Evolutionary conservation across 805 yeast species (phyloP), one percentile per base, ranked within the genome.

Genomic region (Kregervanrija delftensis): DNA sequence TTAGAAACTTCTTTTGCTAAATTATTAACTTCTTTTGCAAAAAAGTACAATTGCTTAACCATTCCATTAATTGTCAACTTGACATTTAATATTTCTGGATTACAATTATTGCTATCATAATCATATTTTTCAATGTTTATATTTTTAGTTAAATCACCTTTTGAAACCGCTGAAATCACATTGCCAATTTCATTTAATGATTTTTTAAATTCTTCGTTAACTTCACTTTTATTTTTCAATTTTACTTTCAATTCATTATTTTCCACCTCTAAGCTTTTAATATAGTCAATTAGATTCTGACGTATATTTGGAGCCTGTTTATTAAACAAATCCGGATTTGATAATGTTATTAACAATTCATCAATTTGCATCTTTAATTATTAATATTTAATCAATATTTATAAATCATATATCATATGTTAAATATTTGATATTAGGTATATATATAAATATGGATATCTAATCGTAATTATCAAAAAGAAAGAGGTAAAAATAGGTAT

Each of bases 1-100:
- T 86, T 85, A 30, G 95, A 91, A 15, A 87, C 96, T 54, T 87
- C 95, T 13, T 90, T 86, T 34, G 96, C 93, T 22, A 87, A 86
- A 48, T 86, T 79, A 33, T 89, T 83, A 36, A 86, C 93, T 61
- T 86, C 93, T 43, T 74, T 73, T 30, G 93, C 88, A 62, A 85
- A 86, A 11, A 86, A 77, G 60, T 83, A 90, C 48, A 85, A 71
- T 63, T 86, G 95, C 57, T 83, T 88, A 86, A 86, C 84, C 96
- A 87, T 87, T 16, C 86, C 77, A 63, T 87, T 87, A 57, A 87
- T 85, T 8, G 93, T 83, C 45, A 79, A 77, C 60, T 87, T 86
- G 57, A 86, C 87, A 58, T 81, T 83, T 46, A 81, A 71, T 49
- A 86, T 85, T 59, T 84, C 91, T 1, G 93, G 88, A 61, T 85